Conservation (phyloP, 352 stramenopile species). For the Phytopythium litorale region DNA sequence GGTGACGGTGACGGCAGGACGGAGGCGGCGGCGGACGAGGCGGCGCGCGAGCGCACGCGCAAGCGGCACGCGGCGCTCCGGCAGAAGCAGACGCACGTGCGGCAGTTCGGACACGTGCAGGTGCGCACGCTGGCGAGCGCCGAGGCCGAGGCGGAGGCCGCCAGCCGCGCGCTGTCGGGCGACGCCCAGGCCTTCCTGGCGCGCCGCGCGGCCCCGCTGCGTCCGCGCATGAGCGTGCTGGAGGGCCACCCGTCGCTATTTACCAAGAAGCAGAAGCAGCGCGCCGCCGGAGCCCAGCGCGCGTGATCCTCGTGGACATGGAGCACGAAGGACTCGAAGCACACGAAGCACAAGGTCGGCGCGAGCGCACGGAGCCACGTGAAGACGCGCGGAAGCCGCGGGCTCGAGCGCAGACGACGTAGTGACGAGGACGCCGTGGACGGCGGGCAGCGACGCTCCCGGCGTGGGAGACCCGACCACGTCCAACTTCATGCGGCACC, state of each 20-base stretch:
- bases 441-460: too few species aligned
- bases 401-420: not conserved
- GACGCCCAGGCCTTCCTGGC: constrained; percentile 51
- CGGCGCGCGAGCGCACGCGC: constrained; percentile 15
- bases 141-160: constrained; percentile 24
- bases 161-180: constrained; percentile 33
- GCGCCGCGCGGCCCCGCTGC: constrained; percentile 42
- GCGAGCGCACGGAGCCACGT: not conserved
- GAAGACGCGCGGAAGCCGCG: not conserved
- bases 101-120: constrained; percentile 69
- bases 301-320: not conserved
- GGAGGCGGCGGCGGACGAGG: constrained; percentile 43
- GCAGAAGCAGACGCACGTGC: constrained; percentile 55
- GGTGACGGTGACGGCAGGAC: constrained; percentile 21
- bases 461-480: too few species aligned
- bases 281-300: constrained; percentile 8
- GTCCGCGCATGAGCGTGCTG: constrained; percentile 59
- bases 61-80: constrained; percentile 19
- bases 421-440: not conserved
- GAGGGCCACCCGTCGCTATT: constrained; percentile 68
- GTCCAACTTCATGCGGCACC: too few species aligned
- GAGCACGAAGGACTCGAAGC: too few species aligned
- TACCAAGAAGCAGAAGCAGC: constrained; percentile 68
- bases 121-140: constrained; percentile 64
- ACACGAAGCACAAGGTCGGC: too few species aligned